phyloP scores from a whole-genome alignment of 2,329 filamentous ascomycete genomes.

The Aspergillus proliferans region DNA sequence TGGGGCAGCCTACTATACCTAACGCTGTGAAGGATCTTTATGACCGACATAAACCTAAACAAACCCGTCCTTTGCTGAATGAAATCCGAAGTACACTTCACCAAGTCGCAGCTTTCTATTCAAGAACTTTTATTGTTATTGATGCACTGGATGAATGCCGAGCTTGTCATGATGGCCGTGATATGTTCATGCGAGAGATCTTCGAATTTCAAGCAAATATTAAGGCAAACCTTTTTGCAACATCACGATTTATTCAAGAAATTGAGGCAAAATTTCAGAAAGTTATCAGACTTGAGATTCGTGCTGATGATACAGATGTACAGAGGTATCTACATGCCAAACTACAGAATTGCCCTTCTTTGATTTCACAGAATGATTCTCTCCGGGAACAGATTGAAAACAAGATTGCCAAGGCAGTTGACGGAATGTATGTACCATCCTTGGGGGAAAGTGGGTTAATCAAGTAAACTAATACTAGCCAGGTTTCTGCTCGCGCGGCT shows the following conservation, averaged over 20 bases:
- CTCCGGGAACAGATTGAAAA: too few species aligned
- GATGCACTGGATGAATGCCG: constrained; percentile 18
- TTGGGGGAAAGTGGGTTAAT: too few species aligned
- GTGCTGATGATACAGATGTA: constrained; percentile 30
- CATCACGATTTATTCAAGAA: constrained; percentile 22
- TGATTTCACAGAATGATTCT: too few species aligned
- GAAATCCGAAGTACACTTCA: constrained; percentile 7
- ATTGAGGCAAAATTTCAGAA: constrained; percentile 17
- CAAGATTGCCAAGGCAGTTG: too few species aligned
- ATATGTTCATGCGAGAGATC: constrained; percentile 9
- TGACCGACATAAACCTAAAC: constrained; percentile 1
- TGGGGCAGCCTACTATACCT: background rate
- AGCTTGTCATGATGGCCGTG: constrained; percentile 2
- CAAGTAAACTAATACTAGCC: background rate
- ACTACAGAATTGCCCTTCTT: too few species aligned
- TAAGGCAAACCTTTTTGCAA: constrained; percentile 19
- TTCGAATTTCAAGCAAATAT: constrained; percentile 12
- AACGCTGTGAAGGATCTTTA: constrained; percentile 7
- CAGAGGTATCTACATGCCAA: constrained; percentile 19
- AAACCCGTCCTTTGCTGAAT: constrained; percentile 7
- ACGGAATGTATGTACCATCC: too few species aligned
- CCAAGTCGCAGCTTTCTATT: background rate
- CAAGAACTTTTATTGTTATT: constrained; percentile 11
- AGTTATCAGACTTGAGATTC: constrained; percentile 21
- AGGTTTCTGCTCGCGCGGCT: constrained; percentile 25